These are phyloP conservation scores for Pleurotus eryngii DNA, from an alignment of 768 basidiomycete genomes.

Conservation along the genomic window DNA sequence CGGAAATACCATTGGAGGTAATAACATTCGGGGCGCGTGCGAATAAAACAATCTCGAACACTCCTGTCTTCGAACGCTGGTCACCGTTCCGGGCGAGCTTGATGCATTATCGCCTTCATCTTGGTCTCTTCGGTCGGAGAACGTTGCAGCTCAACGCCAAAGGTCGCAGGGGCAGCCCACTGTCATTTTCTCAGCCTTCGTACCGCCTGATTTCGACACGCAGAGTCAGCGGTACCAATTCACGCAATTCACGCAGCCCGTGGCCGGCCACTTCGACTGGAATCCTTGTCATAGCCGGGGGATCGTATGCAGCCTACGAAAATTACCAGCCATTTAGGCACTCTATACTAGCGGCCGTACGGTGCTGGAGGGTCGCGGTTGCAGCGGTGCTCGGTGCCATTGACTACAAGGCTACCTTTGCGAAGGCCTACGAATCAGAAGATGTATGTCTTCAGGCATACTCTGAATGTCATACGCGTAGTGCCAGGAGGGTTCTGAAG, in stretches of 20 bases:
- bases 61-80: neutral
- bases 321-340: conserved; percentile 74
- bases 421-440: conserved; percentile 45
- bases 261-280: conserved; percentile 38
- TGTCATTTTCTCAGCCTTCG: conserved; percentile 4
- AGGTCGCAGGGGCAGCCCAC: neutral
- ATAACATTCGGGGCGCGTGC: conserved; percentile 1
- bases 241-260: conserved; percentile 12
- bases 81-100: neutral
- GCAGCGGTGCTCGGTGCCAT: conserved; percentile 62
- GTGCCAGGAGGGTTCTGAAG: conserved; percentile 72
- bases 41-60: neutral
- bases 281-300: conserved; percentile 31
- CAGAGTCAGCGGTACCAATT: neutral
- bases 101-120: conserved; percentile 4
- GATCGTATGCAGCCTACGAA: conserved; percentile 54
- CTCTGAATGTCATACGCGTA: conserved; percentile 81
- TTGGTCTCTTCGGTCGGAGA: neutral
- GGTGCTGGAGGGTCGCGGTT: conserved; percentile 78
- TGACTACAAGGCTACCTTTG: conserved; percentile 72
- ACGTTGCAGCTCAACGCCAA: neutral
- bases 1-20: too few species aligned
- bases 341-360: conserved; percentile 62
- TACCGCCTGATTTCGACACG: neutral
- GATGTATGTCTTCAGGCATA: conserved; percentile 51